Evolutionary conservation across 768 basidiomycete genomes (phyloP), one percentile per base, ranked within the genome.

Genomic region (Amanita rubescens): DNA sequence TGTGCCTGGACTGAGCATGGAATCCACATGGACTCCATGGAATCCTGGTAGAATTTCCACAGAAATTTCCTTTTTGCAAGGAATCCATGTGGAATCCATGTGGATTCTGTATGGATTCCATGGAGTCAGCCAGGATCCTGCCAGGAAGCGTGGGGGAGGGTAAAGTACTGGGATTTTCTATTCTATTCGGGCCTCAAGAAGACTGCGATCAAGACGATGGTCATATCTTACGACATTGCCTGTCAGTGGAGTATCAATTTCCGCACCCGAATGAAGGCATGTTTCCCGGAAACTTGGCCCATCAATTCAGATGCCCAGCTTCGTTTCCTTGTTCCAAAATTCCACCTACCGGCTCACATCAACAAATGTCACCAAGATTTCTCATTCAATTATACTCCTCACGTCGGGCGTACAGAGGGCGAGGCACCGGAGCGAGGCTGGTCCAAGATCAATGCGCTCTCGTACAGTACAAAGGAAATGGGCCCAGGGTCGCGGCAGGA

Each of bases 111-210:
- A n/a, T n/a, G n/a, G n/a, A n/a, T n/a, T n/a, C n/a, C n/a, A n/a
- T n/a, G n/a, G n/a, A n/a, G n/a, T n/a, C n/a, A n/a, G n/a, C n/a
- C n/a, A n/a, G n/a, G n/a, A n/a, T n/a, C n/a, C n/a, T n/a, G n/a
- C n/a, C n/a, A n/a, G n/a, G n/a, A n/a, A n/a, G n/a, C n/a, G n/a
- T n/a, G n/a, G n/a, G n/a, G n/a, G n/a, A n/a, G n/a, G n/a, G n/a
- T n/a, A n/a, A n/a, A n/a, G n/a, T n/a, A n/a, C n/a, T n/a, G n/a
- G n/a, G n/a, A 37, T 12, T 37, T 60, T 32, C 6, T 62, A 1
- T 62, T 61, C 41, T 59, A 50, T n/a, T 41, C 47, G 7, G 59
- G 57, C 34, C 43, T 63, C 14, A 3, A 24, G 1, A 42, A 47
- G 2, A 51, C 53, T 9, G n/a, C 37, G 2, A 9, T 61, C 14